Conservation (phyloP, 805 yeast species). For the Cyberlindnera xishuangbannaensis region DNA sequence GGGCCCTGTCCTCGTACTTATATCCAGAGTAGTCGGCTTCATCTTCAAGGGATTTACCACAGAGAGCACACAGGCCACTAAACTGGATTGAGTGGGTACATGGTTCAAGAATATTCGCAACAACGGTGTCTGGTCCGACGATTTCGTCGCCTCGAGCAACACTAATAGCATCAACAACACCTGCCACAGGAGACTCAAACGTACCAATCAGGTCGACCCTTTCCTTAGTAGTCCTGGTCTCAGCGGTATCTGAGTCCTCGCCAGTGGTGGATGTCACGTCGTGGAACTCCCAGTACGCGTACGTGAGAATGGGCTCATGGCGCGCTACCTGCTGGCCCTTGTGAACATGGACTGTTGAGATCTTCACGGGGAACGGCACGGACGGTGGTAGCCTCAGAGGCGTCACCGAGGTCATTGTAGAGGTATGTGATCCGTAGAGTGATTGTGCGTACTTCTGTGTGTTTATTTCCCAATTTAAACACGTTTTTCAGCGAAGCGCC, state of each 20-base stretch:
- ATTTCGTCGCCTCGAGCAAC: slow-evolving; percentile 59
- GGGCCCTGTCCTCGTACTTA: slow-evolving; percentile 58
- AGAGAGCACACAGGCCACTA: slow-evolving; percentile 90
- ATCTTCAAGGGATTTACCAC: slow-evolving; percentile 72
- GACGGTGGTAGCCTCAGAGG: slow-evolving; percentile 21
- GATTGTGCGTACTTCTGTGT: too few relatives aligned
- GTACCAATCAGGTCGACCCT: slow-evolving; percentile 67
- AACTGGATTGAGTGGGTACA: slow-evolving; percentile 91
- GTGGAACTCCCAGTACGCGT: slow-evolving; percentile 42
- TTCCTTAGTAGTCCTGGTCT: slow-evolving; percentile 22
- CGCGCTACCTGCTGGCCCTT: slow-evolving; percentile 30
- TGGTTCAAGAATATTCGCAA: slow-evolving; percentile 66
- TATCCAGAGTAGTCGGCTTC: slow-evolving; percentile 71
- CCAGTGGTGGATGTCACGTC: slow-evolving; percentile 23
- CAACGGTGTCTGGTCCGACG: slow-evolving; percentile 35
- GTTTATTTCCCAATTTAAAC: background rate
- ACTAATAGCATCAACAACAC: slow-evolving; percentile 47
- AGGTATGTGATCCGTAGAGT: too few relatives aligned
- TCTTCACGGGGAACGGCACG: slow-evolving; percentile 35
- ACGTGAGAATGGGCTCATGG: slow-evolving; percentile 33
- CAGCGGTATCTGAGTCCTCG: slow-evolving; percentile 11
- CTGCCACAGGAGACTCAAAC: slow-evolving; percentile 81
- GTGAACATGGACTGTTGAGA: slow-evolving; percentile 28
- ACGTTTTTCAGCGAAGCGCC: too few relatives aligned
- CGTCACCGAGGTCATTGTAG: slow-evolving; percentile 19